Base-by-base conservation (phyloP, 495 filamentous ascomycete species). In the Penicillium robsamsonii region DNA sequence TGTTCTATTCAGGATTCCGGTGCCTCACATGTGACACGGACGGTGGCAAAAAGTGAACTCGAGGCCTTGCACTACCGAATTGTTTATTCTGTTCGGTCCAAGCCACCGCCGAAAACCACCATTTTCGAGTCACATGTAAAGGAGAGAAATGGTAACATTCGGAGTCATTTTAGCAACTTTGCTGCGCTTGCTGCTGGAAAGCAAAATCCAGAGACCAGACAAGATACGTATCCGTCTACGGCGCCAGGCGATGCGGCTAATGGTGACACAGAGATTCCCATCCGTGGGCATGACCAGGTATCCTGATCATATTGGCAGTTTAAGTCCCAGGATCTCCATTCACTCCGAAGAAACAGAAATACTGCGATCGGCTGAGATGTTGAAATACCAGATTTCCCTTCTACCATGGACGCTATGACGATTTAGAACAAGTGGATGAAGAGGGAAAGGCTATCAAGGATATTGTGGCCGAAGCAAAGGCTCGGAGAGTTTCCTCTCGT, bases 1-100 rank as follows among this genome's bases (percentile, higher is more conserved):
- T 81, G 80, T 15, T 76, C 75, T 8, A 96, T 97, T 55, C 75
- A 84, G 55, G 90, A 92, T 64, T 80, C 84, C 1, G 89, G 89
- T 25, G 87, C 88, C 24, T 81, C 85, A 7, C 82, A 87, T 65
- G 79, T 91, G 51, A 83, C 83, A 17, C 79, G 88, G 18, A 85
- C 89, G 44, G 80, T 92, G 50, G 85, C 87, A 0, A 93, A 94
- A 66, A 80, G 83, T 43, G 79, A 78, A 22, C 74, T 96, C 6
- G 87, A 94, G 62, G 73, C 84, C 3, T 66, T 96, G 10, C 78
- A 87, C 52, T 84, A 89, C 47, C 80, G 91, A 47, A 77, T 96
- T 44, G 63, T 84, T 37, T 86, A 87, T 63, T 82, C 82, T 0
- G 83, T 96, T 10, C 75, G 91, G 38, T 87, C 87, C 10, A 83